Percentiles rank a stretch among this genome's conserved stretches.
Conservation (phyloP, 495 filamentous ascomycete species). For the Xylaria acuta region DNA sequence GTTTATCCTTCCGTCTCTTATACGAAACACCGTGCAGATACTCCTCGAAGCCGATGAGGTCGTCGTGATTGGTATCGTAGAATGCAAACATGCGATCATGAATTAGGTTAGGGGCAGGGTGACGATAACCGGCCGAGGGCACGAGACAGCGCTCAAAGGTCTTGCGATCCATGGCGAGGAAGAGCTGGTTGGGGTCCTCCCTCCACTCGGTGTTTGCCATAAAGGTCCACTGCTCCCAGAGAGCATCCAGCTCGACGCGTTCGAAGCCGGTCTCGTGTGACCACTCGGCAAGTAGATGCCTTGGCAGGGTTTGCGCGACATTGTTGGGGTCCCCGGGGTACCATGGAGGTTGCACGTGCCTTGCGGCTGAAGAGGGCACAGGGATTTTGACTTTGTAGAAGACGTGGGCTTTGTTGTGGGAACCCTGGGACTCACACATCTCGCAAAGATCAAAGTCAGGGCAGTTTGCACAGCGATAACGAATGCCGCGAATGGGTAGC, state of each 20-base stretch:
- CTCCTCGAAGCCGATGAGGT: slow-evolving; percentile 91
- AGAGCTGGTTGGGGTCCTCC: slow-evolving; percentile 77
- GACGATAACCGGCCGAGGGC: slow-evolving; percentile 76
- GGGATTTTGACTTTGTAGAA: slow-evolving; percentile 82
- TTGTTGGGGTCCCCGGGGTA: slow-evolving; percentile 87
- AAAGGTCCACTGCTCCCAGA: slow-evolving; percentile 96
- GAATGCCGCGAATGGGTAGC: slow-evolving; percentile 86
- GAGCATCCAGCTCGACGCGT: slow-evolving; percentile 81
- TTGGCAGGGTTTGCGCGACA: slow-evolving; percentile 64
- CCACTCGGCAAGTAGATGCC: slow-evolving; percentile 67
- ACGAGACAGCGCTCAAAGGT: slow-evolving; percentile 92
- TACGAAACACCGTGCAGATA: slow-evolving; percentile 85
- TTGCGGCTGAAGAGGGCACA: slow-evolving; percentile 52
- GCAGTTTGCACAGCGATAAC: slow-evolving; percentile 92
- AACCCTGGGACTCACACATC: slow-evolving; percentile 80
- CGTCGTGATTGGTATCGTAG: slow-evolving; percentile 89
- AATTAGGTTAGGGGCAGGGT: slow-evolving; percentile 82
- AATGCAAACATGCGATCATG: slow-evolving; percentile 97
- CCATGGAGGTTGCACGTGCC: slow-evolving; percentile 78
- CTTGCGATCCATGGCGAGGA: slow-evolving; percentile 84
- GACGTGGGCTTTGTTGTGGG: slow-evolving; percentile 90
- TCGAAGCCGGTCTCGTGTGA: slow-evolving; percentile 78
- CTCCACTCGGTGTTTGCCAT: slow-evolving; percentile 85
- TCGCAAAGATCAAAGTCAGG: slow-evolving; percentile 91
- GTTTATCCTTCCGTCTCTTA: slow-evolving; percentile 76